These are phyloP conservation scores for Rhizopogon vesiculosus DNA, from an alignment of 768 basidiomycete genomes.

Conservation along the genomic window DNA sequence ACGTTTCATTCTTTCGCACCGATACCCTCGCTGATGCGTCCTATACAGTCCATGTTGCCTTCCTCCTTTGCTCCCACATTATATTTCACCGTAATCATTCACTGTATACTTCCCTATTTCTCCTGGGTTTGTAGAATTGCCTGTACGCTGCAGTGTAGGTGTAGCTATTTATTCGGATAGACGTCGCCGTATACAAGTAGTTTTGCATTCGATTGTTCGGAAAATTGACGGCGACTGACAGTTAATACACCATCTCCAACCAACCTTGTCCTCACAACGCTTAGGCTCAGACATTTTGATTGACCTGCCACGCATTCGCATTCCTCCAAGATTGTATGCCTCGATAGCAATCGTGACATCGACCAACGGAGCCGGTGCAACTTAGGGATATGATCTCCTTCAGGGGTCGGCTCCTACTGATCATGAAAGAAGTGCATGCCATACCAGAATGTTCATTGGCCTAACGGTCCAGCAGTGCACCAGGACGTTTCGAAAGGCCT, in stretches of 20 bases:
- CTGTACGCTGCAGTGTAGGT: slow-evolving; percentile 11
- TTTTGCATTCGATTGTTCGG: neutral
- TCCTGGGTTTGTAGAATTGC: neutral
- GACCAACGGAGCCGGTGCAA: neutral
- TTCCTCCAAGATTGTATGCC: neutral
- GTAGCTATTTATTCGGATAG: neutral
- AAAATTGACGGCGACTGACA: neutral
- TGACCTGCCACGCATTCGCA: neutral
- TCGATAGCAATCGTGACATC: neutral
- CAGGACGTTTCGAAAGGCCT: too few species aligned
- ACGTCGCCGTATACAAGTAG: neutral
- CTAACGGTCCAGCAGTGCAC: too few species aligned
- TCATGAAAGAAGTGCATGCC: too few species aligned
- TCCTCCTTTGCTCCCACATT: slow-evolving; percentile 1
- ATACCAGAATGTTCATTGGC: too few species aligned
- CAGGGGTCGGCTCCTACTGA: too few species aligned
- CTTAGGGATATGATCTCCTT: neutral
- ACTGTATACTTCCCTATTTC: neutral
- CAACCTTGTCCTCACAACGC: neutral
- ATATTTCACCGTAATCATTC: slow-evolving; percentile 10
- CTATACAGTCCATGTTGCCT: neutral
- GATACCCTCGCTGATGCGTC: neutral
- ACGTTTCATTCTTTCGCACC: neutral
- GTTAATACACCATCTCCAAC: neutral
- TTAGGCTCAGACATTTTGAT: too few species aligned